Percentiles rank a stretch among this genome's conserved stretches.
These are phyloP conservation scores for Mrakia frigida DNA, from an alignment of 768 basidiomycete genomes.

Conservation along the genomic window DNA sequence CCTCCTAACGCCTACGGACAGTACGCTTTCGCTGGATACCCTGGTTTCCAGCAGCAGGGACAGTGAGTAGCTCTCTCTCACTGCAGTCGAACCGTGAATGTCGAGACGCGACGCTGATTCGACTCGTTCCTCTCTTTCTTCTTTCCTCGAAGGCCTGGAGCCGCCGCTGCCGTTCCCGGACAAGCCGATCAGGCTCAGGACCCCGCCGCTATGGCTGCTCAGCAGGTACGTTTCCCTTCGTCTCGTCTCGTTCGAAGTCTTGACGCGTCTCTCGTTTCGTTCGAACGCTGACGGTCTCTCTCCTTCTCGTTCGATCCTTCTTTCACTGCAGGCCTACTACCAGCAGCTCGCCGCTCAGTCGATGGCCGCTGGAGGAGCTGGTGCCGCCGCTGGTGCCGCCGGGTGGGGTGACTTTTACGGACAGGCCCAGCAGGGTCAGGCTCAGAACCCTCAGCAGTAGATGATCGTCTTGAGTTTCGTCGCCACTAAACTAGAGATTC, in stretches of 20 bases:
- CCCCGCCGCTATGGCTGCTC: conserved; percentile 30
- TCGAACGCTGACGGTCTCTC: neutral
- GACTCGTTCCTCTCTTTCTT: neutral
- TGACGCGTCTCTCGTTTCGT: neutral
- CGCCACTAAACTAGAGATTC: neutral
- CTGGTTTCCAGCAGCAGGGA: conserved; percentile 24
- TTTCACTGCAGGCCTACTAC: conserved; percentile 24
- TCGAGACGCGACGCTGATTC: neutral
- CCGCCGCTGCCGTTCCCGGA: conserved; percentile 22
- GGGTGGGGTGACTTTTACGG: conserved; percentile 28
- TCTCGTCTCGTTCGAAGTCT: neutral
- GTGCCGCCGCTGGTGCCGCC: neutral
- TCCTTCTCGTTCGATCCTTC: neutral
- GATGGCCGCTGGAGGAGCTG: conserved; percentile 11
- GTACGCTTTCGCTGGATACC: conserved; percentile 33
- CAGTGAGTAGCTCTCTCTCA: neutral
- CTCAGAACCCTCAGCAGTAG: conserved; percentile 21
- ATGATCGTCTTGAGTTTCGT: no score
- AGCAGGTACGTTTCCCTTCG: conserved; percentile 14
- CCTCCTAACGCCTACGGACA: conserved; percentile 33
- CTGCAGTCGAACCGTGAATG: no score
- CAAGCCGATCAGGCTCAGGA: conserved; percentile 20
- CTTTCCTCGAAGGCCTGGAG: conserved; percentile 21
- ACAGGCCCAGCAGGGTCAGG: conserved; percentile 1
- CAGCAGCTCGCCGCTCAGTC: conserved; percentile 32